These are phyloP conservation scores for Coemansia sp. DNA, from an alignment of 192 early-diverging fungal species.

Conservation along the genomic window DNA sequence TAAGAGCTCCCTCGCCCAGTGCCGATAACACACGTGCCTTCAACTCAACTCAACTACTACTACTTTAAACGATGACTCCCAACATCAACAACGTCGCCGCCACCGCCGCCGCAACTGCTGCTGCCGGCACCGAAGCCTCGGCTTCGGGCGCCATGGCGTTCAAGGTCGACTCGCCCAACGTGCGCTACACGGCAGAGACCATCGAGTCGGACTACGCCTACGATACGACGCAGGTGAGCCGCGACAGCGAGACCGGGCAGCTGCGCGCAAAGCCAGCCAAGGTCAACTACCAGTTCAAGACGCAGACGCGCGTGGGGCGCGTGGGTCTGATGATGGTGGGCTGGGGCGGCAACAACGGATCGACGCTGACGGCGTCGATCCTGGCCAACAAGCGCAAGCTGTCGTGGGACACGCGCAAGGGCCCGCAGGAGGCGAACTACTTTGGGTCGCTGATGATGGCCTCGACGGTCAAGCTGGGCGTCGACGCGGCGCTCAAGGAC, in stretches of 20 bases:
- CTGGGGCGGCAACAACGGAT: slow-evolving; percentile 99
- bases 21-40: too few species aligned
- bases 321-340: slow-evolving; percentile 96
- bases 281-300: slow-evolving; percentile 86
- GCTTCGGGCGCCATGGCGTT: slow-evolving; percentile 55
- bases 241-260: slow-evolving; percentile 56
- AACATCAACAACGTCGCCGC: slow-evolving; percentile 29
- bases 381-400: slow-evolving; percentile 87
- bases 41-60: slow-evolving; percentile 2
- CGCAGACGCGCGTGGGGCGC: slow-evolving; percentile 62
- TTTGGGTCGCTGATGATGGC: slow-evolving; percentile 95
- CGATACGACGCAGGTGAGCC: slow-evolving; percentile 77
- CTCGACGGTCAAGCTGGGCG: slow-evolving; percentile 93
- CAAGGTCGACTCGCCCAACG: slow-evolving; percentile 85
- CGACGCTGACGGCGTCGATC: slow-evolving; percentile 94
- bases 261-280: slow-evolving; percentile 78
- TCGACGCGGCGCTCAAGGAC: slow-evolving; percentile 74
- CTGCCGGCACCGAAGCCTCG: slow-evolving; percentile 8
- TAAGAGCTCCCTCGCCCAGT: slow-evolving; percentile 15
- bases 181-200: slow-evolving; percentile 71
- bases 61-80: slow-evolving; percentile 20
- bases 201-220: slow-evolving; percentile 88
- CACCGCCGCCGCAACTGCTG: slow-evolving; percentile 23
- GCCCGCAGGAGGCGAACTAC: slow-evolving; percentile 91
- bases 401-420: slow-evolving; percentile 90